phyloP scores from a whole-genome alignment of 2,329 filamentous ascomycete species.

The Fusarium sp. region DNA sequence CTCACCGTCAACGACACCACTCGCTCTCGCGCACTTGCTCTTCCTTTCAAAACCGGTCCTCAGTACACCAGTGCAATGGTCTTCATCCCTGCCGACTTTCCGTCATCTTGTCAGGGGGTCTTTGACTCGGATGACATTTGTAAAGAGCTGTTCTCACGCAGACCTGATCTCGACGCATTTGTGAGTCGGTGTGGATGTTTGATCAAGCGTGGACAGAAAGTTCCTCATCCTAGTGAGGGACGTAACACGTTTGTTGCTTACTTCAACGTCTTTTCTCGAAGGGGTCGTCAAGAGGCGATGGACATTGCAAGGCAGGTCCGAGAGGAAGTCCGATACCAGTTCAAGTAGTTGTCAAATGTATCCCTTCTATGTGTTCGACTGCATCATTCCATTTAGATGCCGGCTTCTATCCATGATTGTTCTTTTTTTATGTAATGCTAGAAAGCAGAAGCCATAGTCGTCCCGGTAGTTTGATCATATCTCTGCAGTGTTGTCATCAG shows the following conservation, averaged over 20 bases:
- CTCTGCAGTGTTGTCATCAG: not conserved
- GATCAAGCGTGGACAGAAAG: not conserved
- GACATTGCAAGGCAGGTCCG: conserved; percentile 6
- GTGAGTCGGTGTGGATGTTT: conserved; percentile 7
- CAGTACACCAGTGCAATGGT: conserved; percentile 16
- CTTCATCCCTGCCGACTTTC: conserved; percentile 3
- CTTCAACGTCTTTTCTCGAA: conserved; percentile 13
- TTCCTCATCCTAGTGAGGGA: conserved; percentile 11
- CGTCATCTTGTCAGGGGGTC: conserved; percentile 13
- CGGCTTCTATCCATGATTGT: not conserved
- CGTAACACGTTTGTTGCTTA: conserved; percentile 17
- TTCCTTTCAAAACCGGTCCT: conserved; percentile 23
- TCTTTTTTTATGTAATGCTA: not conserved
- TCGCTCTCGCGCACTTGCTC: conserved; percentile 17
- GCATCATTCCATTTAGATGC: not conserved
- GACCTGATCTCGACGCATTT: conserved; percentile 7
- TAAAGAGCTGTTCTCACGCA: conserved; percentile 2
- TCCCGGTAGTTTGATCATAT: not conserved
- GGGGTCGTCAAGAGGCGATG: conserved; percentile 7
- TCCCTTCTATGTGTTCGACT: not conserved
- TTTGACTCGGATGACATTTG: conserved; percentile 33
- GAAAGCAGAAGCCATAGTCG: not conserved
- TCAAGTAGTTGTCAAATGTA: not conserved
- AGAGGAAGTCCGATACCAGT: conserved; percentile 3
- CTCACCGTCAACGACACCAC: conserved; percentile 9